phyloP scores from a whole-genome alignment of 495 filamentous ascomycete genomes.

The Penicillium lagena region DNA sequence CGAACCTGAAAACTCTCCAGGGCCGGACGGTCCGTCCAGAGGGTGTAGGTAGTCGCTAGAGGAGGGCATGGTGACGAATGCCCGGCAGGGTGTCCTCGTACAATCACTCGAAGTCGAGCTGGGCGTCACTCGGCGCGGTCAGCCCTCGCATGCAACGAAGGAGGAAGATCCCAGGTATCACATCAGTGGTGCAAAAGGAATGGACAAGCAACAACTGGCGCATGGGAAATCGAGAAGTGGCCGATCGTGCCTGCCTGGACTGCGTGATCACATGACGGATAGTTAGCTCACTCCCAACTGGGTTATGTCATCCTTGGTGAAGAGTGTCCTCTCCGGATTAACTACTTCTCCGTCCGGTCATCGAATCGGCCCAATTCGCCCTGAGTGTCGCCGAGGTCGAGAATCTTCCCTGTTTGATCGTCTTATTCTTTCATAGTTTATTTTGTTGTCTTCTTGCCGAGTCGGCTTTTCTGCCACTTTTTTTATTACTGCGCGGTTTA shows the following conservation, averaged over 20 bases:
- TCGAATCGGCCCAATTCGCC: conserved; percentile 4
- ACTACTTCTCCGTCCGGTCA: neutral
- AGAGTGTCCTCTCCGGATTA: no score
- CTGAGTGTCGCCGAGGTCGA: conserved; percentile 8
- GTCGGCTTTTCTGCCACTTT: neutral
- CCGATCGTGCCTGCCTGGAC: neutral
- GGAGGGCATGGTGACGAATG: conserved; percentile 24
- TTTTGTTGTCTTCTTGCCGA: conserved; percentile 7
- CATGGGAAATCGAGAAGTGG: neutral
- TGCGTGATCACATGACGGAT: neutral
- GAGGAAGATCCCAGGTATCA: conserved; percentile 14
- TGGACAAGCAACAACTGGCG: neutral
- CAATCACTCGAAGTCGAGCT: conserved; percentile 3
- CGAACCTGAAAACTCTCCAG: conserved; percentile 27
- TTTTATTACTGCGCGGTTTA: conserved; percentile 3
- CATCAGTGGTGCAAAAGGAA: no score
- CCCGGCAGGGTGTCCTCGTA: neutral
- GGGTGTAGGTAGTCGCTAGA: conserved; percentile 35
- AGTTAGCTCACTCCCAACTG: neutral
- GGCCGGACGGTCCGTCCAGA: conserved; percentile 21
- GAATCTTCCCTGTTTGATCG: conserved; percentile 1
- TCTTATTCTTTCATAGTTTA: conserved; percentile 5
- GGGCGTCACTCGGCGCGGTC: conserved; percentile 1
- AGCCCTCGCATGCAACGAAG: conserved; percentile 7
- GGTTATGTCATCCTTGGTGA: neutral